phyloP scores from a whole-genome alignment of 305 asterid species.

The Fraxinus albicans region DNA sequence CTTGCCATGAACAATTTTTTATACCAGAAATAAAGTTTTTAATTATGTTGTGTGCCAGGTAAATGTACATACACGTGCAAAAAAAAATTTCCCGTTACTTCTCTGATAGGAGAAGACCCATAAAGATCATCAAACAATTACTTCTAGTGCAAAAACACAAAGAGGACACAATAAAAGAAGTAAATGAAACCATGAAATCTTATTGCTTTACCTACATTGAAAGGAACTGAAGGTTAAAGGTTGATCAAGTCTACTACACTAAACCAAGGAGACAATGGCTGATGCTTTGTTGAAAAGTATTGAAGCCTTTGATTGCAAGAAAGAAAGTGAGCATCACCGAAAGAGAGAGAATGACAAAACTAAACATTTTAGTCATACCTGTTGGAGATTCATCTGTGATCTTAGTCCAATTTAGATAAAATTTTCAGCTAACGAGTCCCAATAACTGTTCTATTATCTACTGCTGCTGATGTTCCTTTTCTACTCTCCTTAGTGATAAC shows the following conservation, averaged over 20 bases:
- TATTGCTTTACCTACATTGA: neutral
- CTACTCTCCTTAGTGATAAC: neutral
- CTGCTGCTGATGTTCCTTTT: neutral
- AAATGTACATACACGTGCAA: neutral
- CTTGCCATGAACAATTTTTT: neutral
- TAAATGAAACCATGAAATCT: neutral
- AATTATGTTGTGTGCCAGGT: neutral
- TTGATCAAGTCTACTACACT: neutral
- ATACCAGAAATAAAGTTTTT: neutral
- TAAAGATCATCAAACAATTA: neutral
- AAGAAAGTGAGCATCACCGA: neutral
- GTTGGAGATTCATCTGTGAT: neutral
- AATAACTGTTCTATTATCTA: neutral
- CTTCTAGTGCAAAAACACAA: neutral
- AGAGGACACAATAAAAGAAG: neutral
- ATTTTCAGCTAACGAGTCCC: neutral
- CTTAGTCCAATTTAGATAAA: neutral
- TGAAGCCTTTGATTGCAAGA: neutral
- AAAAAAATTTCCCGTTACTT: neutral
- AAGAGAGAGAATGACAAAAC: neutral
- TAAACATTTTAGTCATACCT: neutral
- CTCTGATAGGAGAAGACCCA: neutral
- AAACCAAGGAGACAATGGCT: neutral
- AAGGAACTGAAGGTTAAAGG: neutral
- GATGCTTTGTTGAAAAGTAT: neutral